phyloP scores from a whole-genome alignment of 2,329 filamentous ascomycete species.

The Basipetospora sp. region DNA sequence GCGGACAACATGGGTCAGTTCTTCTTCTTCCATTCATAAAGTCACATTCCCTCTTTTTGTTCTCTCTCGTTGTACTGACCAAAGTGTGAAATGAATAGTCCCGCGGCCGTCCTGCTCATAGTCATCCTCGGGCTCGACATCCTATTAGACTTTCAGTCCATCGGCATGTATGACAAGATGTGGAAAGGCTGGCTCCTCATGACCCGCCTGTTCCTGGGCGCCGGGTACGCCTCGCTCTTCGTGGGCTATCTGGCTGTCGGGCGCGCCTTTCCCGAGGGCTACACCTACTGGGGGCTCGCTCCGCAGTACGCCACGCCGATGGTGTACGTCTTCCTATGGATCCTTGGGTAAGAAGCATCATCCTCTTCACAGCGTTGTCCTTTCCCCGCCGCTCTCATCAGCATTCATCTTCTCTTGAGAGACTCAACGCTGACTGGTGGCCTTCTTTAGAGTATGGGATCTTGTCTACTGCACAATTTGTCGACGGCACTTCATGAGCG shows the following conservation, averaged over 20 bases:
- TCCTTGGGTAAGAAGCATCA: conserved; percentile 16
- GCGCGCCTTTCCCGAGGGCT: conserved; percentile 22
- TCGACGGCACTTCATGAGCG: conserved; percentile 5
- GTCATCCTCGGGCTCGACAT: conserved; percentile 19
- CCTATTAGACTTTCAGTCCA: conserved; percentile 21
- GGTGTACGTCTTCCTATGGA: conserved; percentile 23
- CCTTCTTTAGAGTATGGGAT: conserved; percentile 8
- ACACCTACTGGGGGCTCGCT: conserved; percentile 23
- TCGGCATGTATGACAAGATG: conserved; percentile 16
- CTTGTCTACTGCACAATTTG: conserved; percentile 8
- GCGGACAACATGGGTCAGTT: conserved; percentile 6
- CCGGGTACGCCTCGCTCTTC: conserved; percentile 21
- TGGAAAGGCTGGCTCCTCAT: conserved; percentile 20
- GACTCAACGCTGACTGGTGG: too few relatives aligned
- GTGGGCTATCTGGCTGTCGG: conserved; percentile 20
- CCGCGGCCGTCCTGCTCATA: conserved; percentile 17
- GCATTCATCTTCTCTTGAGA: too few relatives aligned
- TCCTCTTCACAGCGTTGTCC: neutral
- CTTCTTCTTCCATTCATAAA: neutral
- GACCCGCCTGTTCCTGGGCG: conserved; percentile 17
- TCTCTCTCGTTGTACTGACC: too few relatives aligned
- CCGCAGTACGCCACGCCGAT: conserved; percentile 16
- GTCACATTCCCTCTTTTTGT: neutral
- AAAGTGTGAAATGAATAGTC: too few relatives aligned
- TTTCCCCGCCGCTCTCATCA: neutral